phyloP scores from a whole-genome alignment of 306 rosid genomes.

The Geum urbanum region DNA sequence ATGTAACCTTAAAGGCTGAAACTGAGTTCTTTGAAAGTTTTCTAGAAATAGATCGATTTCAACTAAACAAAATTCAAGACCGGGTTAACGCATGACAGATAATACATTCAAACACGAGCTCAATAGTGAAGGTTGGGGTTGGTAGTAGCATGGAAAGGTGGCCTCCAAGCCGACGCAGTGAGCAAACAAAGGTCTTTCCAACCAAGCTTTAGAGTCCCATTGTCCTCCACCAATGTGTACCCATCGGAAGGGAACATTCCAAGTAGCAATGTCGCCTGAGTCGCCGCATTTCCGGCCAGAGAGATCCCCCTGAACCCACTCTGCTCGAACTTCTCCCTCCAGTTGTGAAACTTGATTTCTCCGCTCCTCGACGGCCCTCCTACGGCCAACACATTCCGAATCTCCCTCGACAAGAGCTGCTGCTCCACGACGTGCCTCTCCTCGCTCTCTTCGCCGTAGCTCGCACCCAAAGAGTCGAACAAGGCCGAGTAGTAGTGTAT shows the following conservation, averaged over 20 bases:
- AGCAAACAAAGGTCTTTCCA: constrained; percentile 98
- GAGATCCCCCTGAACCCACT: constrained; percentile 81
- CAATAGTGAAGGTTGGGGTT: constrained; percentile 25
- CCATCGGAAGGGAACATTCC: constrained; percentile 98
- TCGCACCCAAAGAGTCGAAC: constrained; percentile 84
- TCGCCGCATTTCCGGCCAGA: constrained; percentile 92
- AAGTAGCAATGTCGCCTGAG: constrained; percentile 80
- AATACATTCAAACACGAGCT: constrained; percentile 5
- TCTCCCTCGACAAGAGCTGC: constrained; percentile 83
- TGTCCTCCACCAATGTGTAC: constrained; percentile 89
- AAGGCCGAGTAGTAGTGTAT: constrained; percentile 96
- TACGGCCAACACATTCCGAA: constrained; percentile 77
- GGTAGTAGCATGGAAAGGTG: constrained; percentile 43
- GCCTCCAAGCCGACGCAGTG: constrained; percentile 99
- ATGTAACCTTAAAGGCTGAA: neutral
- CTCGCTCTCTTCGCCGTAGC: constrained; percentile 95
- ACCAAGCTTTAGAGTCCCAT: constrained; percentile 90
- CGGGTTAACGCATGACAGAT: neutral
- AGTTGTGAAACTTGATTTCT: constrained; percentile 77
- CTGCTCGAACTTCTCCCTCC: constrained; percentile 91
- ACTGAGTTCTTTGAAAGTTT: neutral
- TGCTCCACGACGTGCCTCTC: constrained; percentile 97
- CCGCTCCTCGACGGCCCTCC: constrained; percentile 92
- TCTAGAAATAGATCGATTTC: neutral
- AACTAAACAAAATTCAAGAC: constrained; percentile 1